Conservation (phyloP, 306 rosid species). For the Quercus parvula region DNA sequence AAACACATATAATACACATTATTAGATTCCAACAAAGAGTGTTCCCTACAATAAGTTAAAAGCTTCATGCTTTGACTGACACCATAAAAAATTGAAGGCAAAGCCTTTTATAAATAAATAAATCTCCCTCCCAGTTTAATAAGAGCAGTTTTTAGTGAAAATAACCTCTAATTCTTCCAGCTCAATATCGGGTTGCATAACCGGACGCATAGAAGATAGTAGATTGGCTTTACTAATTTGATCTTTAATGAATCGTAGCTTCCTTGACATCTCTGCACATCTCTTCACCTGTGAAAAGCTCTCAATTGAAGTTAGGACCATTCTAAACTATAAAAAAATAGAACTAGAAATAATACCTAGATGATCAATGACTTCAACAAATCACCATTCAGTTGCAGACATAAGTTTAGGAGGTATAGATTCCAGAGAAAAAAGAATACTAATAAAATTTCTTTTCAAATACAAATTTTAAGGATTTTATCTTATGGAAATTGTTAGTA, state of each 20-base stretch:
- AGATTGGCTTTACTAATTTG: slow-evolving; percentile 86
- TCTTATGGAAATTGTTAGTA: background rate
- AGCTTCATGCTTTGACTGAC: slow-evolving; percentile 11
- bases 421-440: slow-evolving; percentile 1
- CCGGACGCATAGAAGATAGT: slow-evolving; percentile 51
- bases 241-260: slow-evolving; percentile 86
- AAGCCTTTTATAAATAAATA: slow-evolving; percentile 13
- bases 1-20: slow-evolving; percentile 15
- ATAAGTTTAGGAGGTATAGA: background rate
- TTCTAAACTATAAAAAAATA: background rate
- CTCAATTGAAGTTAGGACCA: slow-evolving; percentile 17
- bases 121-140: background rate
- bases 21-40: slow-evolving; percentile 32
- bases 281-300: slow-evolving; percentile 76
- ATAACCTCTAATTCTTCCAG: slow-evolving; percentile 89
- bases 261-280: slow-evolving; percentile 98
- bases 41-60: slow-evolving; percentile 11
- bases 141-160: slow-evolving; percentile 24
- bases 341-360: background rate
- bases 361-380: background rate
- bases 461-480: slow-evolving; percentile 17
- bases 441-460: slow-evolving; percentile 1
- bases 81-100: slow-evolving; percentile 18
- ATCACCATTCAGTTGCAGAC: background rate
- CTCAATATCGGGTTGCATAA: slow-evolving; percentile 67